Evolutionary conservation across 768 basidiomycete genomes (phyloP).

Genomic region (Lactifluus subvellereus): DNA sequence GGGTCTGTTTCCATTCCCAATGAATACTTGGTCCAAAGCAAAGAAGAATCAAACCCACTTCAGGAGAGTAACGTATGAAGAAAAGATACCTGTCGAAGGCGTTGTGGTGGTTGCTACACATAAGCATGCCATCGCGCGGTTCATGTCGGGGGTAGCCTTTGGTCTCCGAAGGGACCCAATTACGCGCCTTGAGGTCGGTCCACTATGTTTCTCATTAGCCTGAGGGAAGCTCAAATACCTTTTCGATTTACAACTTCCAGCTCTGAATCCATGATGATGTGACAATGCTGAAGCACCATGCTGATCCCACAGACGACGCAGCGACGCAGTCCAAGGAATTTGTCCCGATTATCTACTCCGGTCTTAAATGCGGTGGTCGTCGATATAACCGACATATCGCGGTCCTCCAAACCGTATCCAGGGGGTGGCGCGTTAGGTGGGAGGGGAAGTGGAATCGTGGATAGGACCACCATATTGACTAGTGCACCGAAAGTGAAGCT

Average conservation of each 20-base stretch:
- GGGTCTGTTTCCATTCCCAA: slow-evolving; percentile 4
- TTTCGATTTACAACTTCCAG: not conserved
- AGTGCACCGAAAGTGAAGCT: too few species aligned
- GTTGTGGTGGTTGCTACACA: slow-evolving; percentile 14
- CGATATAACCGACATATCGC: too few species aligned
- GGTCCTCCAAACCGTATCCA: too few species aligned
- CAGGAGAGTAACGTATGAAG: slow-evolving; percentile 26
- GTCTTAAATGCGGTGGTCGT: too few species aligned
- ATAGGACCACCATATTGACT: too few species aligned
- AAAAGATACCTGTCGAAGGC: slow-evolving; percentile 18
- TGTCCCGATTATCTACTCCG: too few species aligned
- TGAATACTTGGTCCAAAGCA: not conserved
- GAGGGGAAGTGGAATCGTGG: too few species aligned
- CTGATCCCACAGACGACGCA: not conserved
- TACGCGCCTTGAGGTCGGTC: not conserved
- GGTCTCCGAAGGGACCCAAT: not conserved
- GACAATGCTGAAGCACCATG: not conserved
- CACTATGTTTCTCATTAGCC: not conserved
- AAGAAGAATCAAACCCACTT: slow-evolving; percentile 23
- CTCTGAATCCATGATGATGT: not conserved
- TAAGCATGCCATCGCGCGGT: not conserved
- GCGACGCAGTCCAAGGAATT: not conserved
- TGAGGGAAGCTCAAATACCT: too few species aligned
- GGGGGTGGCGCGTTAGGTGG: too few species aligned
- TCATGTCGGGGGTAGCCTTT: not conserved